Conservation (phyloP, 2,329 filamentous ascomycete species). For the Calycina herbarum region DNA sequence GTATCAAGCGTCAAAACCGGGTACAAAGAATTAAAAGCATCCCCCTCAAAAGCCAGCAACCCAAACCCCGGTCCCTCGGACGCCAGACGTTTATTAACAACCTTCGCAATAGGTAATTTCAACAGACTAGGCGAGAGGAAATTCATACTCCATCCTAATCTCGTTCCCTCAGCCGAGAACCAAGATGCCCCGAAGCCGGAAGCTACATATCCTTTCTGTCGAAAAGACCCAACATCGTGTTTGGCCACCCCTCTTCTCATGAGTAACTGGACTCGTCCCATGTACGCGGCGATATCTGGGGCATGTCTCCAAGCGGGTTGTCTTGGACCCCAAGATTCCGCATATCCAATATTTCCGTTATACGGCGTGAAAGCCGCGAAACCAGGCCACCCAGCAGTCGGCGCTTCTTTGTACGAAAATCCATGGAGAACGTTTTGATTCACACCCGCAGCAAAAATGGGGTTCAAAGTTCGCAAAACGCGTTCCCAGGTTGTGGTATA, state of each 20-base stretch:
- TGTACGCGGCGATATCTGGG: neutral
- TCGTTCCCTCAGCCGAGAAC: constrained; percentile 3
- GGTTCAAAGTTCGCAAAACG: constrained; percentile 5
- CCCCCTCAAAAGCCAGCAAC: constrained; percentile 9
- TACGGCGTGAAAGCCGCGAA: constrained; percentile 12
- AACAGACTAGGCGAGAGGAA: constrained; percentile 6
- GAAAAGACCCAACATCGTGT: constrained; percentile 9
- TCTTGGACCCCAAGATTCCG: constrained; percentile 9
- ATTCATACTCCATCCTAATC: constrained; percentile 12
- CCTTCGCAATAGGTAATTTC: constrained; percentile 3
- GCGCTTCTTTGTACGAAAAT: constrained; percentile 7
- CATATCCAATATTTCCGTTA: constrained; percentile 4
- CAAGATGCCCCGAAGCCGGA: constrained; percentile 10
- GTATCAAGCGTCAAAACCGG: constrained; percentile 7
- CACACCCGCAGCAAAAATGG: constrained; percentile 6
- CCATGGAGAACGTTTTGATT: constrained; percentile 11
- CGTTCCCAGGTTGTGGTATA: constrained; percentile 11
- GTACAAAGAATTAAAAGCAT: constrained; percentile 4
- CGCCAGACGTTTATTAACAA: neutral
- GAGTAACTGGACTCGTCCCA: constrained; percentile 4
- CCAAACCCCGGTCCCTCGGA: constrained; percentile 8
- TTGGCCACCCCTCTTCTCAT: constrained; percentile 8
- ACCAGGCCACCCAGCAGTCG: constrained; percentile 1
- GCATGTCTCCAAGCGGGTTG: constrained; percentile 12
- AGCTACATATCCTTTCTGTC: constrained; percentile 11